Percentiles rank a stretch among this genome's conserved stretches.
Evolutionary conservation across 805 yeast genomes (phyloP).

Genomic region (Zygosaccharomyces bisporus): DNA sequence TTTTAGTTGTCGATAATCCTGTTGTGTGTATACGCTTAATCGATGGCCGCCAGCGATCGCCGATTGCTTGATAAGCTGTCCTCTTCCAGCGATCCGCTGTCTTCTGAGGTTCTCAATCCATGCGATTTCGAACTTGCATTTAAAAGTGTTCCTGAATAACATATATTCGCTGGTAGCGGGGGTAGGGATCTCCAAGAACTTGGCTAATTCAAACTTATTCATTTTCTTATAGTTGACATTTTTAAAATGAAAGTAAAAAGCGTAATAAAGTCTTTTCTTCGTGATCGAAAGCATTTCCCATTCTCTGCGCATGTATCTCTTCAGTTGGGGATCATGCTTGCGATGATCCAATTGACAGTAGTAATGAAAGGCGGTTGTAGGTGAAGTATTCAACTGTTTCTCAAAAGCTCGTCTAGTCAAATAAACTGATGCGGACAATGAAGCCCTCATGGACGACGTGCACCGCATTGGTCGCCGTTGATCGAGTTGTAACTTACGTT

Average conservation of each 20-base stretch:
- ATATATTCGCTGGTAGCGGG: constrained; percentile 28
- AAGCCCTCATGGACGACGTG: constrained; percentile 13
- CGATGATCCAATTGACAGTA: constrained; percentile 15
- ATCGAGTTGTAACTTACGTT: not conserved
- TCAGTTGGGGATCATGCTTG: constrained; percentile 19
- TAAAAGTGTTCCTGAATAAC: constrained; percentile 25
- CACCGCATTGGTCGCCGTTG: constrained; percentile 7
- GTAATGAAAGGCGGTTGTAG: constrained; percentile 26
- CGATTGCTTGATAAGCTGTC: constrained; percentile 5
- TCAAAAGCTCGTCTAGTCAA: constrained; percentile 19
- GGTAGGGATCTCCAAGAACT: constrained; percentile 21
- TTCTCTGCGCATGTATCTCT: constrained; percentile 21
- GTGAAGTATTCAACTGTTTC: constrained; percentile 16
- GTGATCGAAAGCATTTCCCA: constrained; percentile 25
- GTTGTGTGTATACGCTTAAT: not conserved
- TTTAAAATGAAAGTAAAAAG: constrained; percentile 22
- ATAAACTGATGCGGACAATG: constrained; percentile 15
- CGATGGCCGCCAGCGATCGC: constrained; percentile 7
- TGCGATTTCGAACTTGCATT: constrained; percentile 17
- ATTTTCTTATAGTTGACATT: constrained; percentile 16
- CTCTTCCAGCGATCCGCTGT: constrained; percentile 2
- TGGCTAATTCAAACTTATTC: constrained; percentile 24
- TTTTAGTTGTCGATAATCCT: not conserved
- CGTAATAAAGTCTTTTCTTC: constrained; percentile 24
- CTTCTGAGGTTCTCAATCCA: constrained; percentile 15